Evolutionary conservation across 495 filamentous ascomycete species (phyloP), one percentile per base, ranked within the genome.

Genomic region (Glutinoglossum americanum): DNA sequence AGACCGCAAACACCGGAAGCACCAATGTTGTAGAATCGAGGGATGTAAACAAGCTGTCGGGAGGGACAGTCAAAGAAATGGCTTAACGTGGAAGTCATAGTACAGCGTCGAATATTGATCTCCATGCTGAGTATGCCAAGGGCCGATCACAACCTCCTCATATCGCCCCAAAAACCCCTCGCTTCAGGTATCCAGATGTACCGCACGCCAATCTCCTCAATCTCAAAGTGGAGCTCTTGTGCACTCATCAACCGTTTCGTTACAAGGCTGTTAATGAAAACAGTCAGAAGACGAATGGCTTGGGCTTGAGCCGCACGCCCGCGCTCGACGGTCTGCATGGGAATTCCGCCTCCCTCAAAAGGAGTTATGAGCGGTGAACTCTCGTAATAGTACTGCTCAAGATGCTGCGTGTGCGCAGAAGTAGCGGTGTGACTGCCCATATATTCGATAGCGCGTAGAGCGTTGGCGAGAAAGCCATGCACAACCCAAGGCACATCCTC

Each of bases 401-500:
- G 41, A 23, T 45, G 41, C 41, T 45, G 41, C 3, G 41, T 21
- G n/a, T 45, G n/a, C 41, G 41, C 41, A 4, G n/a, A 45, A 19
- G 41, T 45, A n/a, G 41, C 17, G 17, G 41, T 21, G 1, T 13
- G 41, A 45, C 41, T 21, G 41, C 41, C 51, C 51, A 54, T 54
- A n/a, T 45, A 15, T 15, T 39, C 32, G 23, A 56, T 32, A 30
- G 39, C 54, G 32, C 32, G 21, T 17, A 56, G 32, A 41, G 33
- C 32, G 32, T 39, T 27, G 19, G 25, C 54, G 39, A 56, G 32
- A 17, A 39, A 56, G 10, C 27, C 32, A 23, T 56, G 54, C 13
- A 56, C 54, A 5, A 56, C 15, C 54, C 54, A 56, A 23, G 33
- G 54, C 5, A 45, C 54, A 39, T 56, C 54, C 13, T 39, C 54